These are phyloP conservation scores for Ceratocystis harringtonii DNA, from an alignment of 2,329 filamentous ascomycete species.

Conservation along the genomic window DNA sequence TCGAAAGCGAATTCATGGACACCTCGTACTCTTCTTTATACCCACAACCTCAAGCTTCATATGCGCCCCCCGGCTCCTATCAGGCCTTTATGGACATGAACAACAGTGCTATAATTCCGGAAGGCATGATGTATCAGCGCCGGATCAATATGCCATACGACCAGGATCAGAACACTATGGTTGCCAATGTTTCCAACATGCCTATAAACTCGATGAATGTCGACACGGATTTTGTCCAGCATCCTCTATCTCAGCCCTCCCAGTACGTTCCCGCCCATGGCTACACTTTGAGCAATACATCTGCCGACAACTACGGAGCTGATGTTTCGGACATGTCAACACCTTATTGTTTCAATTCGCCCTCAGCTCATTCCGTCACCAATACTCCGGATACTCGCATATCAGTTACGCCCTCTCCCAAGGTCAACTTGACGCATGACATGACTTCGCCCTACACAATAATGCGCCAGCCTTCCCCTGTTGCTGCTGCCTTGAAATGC, in stretches of 20 bases:
- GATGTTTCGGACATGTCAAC: constrained; percentile 31
- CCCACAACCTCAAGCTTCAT: background rate
- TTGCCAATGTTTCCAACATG: constrained; percentile 5
- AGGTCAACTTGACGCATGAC: constrained; percentile 26
- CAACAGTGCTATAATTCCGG: constrained; percentile 8
- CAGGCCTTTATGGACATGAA: constrained; percentile 9
- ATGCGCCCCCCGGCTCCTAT: background rate
- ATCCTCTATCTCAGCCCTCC: constrained; percentile 4
- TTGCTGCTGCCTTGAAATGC: constrained; percentile 24
- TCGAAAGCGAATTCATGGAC: constrained; percentile 13
- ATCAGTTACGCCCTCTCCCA: constrained; percentile 29
- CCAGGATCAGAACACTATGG: constrained; percentile 5
- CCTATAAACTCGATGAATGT: background rate
- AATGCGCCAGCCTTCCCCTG: constrained; percentile 14
- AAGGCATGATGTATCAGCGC: constrained; percentile 11
- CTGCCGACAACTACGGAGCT: constrained; percentile 18
- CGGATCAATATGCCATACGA: constrained; percentile 6
- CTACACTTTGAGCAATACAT: constrained; percentile 17
- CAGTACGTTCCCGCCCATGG: constrained; percentile 1
- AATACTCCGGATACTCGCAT: constrained; percentile 35
- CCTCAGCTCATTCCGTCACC: constrained; percentile 27
- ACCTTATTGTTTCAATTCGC: constrained; percentile 23
- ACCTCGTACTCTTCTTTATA: constrained; percentile 8
- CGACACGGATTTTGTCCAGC: constrained; percentile 17
- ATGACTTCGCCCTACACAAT: constrained; percentile 25